These are phyloP conservation scores for Russula foetens DNA, from an alignment of 768 basidiomycete species.

Conservation along the genomic window DNA sequence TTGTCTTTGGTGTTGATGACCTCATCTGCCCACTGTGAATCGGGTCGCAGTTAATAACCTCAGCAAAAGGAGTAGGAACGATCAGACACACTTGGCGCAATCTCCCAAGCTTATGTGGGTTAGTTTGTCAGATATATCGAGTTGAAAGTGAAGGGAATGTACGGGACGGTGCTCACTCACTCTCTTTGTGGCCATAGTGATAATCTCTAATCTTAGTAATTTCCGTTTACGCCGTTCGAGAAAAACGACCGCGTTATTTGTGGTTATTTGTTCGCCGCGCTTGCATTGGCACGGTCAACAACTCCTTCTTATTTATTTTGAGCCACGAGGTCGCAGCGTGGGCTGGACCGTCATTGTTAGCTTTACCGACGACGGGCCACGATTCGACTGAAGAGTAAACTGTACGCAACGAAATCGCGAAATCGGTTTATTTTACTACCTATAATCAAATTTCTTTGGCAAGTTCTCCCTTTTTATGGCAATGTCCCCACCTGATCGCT, in stretches of 20 bases:
- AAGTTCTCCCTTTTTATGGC: background rate
- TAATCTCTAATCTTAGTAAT: background rate
- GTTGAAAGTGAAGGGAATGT: background rate
- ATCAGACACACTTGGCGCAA: conserved; percentile 53
- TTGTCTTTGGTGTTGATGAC: conserved; percentile 81
- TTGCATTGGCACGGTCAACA: background rate
- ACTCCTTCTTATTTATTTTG: background rate
- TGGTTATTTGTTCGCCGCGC: background rate
- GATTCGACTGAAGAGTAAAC: background rate
- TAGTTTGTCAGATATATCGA: background rate
- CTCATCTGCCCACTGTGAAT: conserved; percentile 75
- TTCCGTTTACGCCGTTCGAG: background rate
- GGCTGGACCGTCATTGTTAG: background rate
- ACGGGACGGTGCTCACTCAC: conserved; percentile 4
- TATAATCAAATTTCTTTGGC: background rate
- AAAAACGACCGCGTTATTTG: conserved; percentile 12
- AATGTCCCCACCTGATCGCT: background rate
- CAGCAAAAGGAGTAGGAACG: background rate
- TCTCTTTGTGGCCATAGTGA: conserved; percentile 12
- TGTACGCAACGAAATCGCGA: background rate
- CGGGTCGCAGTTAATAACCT: background rate
- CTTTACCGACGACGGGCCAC: background rate
- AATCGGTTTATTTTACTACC: background rate
- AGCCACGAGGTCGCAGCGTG: background rate
- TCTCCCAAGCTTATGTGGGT: conserved; percentile 53